Evolutionary conservation across 306 rosid species (phyloP), one percentile per base, ranked within the genome.

Genomic region (Cicer cuneatum): DNA sequence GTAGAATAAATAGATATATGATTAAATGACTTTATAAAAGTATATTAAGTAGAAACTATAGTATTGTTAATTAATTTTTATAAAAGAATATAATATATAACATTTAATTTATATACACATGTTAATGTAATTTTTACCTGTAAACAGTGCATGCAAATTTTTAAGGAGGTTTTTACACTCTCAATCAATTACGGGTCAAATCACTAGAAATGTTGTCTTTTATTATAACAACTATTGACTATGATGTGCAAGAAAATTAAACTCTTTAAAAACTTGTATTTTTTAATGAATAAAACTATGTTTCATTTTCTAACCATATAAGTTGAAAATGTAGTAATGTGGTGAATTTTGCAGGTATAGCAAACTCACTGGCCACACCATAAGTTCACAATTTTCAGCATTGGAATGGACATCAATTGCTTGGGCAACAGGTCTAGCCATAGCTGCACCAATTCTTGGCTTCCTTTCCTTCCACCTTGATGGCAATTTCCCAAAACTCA

Each of bases 391-490:
- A 5, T 80, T 81, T 65, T 82, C 93, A 0, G 67, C 98, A 0
- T 49, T 93, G 54, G 89, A 74, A 14, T 93, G 96, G 97, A 88
- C 97, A 12, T 85, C 98, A 63, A 84, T 93, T 57, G 89, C 87
- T 1, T 93, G 98, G 98, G 93, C 88, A 3, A 59, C 71, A 47
- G 97, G 98, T n/a, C 58, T 91, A 6, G 75, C 80, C 40, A 0
- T 91, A 9, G 92, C 91, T 12, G 88, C 89, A 71, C 98, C 98
- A 10, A 48, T 86, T 7, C 84, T 91, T 0, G 89, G 73, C 8
- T 75, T 80, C 81, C 38, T 84, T 9, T 88, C 97, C 73, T 82
- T 81, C 83, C 90, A 76, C 21, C 92, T 93, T 1, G 98, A 91
- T 10, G 94, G 96, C 35, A 64, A 78, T 24, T 71, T 73, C 72